A percentile compares a stretch with the other conserved stretches of the same genome.
Conservation (phyloP, 1,284 basidiomycete genomes). For the Puccinia triticina region DNA sequence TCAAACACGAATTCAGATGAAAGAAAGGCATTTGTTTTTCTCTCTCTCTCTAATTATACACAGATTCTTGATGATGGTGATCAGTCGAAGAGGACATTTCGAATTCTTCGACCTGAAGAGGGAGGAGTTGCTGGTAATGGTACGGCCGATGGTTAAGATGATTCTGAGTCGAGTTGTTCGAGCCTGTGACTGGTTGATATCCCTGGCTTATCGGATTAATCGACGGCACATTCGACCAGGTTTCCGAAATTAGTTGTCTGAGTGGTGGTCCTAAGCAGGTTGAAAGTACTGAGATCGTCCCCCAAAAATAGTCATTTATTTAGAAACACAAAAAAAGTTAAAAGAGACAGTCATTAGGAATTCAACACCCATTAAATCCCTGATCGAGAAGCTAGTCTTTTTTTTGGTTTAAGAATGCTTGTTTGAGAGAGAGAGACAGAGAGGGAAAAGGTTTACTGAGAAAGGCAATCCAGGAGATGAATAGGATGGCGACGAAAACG, state of each 20-base stretch:
- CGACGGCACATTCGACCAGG: constrained; percentile 23
- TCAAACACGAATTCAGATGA: no score
- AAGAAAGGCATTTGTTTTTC: no score
- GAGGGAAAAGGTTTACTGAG: constrained; percentile 10
- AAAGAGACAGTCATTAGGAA: constrained; percentile 6
- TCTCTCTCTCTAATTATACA: not conserved
- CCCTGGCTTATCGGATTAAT: not conserved
- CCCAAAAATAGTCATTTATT: not conserved
- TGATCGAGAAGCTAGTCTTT: not conserved
- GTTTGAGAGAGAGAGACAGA: not conserved
- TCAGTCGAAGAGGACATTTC: constrained; percentile 19
- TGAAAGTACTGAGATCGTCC: constrained; percentile 23
- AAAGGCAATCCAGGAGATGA: constrained; percentile 11
- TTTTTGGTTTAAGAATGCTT: no score
- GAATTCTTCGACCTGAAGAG: constrained; percentile 29
- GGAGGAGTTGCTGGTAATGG: constrained; percentile 28
- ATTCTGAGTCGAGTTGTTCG: not conserved
- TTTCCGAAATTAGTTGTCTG: constrained; percentile 10
- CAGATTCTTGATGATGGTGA: constrained; percentile 14
- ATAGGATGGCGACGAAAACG: constrained; percentile 21
- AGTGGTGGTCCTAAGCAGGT: constrained; percentile 43
- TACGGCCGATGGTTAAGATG: not conserved
- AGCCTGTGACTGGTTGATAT: not conserved
- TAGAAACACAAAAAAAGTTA: no score
- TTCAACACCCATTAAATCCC: not conserved